Percentiles rank a stretch among this genome's conserved stretches.
Evolutionary conservation across 2,329 filamentous ascomycete genomes (phyloP).

Genomic region (Ustulina deusta): DNA sequence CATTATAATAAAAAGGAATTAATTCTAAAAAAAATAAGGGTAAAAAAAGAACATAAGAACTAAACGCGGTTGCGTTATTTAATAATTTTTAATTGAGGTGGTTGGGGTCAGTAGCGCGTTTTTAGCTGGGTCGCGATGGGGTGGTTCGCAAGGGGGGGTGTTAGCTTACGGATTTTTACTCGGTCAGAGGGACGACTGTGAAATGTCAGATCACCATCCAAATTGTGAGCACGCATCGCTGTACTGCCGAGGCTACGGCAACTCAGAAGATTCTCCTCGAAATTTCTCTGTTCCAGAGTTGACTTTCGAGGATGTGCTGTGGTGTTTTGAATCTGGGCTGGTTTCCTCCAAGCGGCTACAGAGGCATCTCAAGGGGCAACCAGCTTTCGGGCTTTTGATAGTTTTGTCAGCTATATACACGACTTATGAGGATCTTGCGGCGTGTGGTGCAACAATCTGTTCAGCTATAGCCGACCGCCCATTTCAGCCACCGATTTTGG

Average conservation of each 20-base stretch:
- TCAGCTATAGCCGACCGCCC: slow-evolving; percentile 24
- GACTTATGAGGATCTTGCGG: slow-evolving; percentile 17
- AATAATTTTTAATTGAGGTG: too few species aligned
- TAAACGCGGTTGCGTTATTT: too few species aligned
- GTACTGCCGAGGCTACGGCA: slow-evolving; percentile 9
- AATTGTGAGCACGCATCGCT: slow-evolving; percentile 19
- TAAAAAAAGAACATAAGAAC: too few species aligned
- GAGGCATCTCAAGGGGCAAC: not conserved
- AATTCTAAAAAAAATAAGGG: too few species aligned
- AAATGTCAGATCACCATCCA: not conserved
- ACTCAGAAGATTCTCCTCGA: not conserved
- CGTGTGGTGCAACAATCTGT: slow-evolving; percentile 24
- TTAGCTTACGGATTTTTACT: slow-evolving; percentile 14
- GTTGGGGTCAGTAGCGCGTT: too few species aligned
- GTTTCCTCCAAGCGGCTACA: slow-evolving; percentile 15
- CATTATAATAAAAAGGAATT: too few species aligned
- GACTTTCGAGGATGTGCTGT: slow-evolving; percentile 19
- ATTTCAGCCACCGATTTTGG: slow-evolving; percentile 16
- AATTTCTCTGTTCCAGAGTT: slow-evolving; percentile 1
- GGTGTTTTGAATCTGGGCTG: slow-evolving; percentile 23
- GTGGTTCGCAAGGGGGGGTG: too few species aligned
- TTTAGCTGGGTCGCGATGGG: too few species aligned
- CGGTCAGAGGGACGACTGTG: slow-evolving; percentile 11
- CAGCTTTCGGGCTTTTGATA: slow-evolving; percentile 23
- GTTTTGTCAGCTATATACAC: slow-evolving; percentile 17